Base-by-base conservation (phyloP, 1,139 yeast genomes). In the Debaryomyces sp. region DNA sequence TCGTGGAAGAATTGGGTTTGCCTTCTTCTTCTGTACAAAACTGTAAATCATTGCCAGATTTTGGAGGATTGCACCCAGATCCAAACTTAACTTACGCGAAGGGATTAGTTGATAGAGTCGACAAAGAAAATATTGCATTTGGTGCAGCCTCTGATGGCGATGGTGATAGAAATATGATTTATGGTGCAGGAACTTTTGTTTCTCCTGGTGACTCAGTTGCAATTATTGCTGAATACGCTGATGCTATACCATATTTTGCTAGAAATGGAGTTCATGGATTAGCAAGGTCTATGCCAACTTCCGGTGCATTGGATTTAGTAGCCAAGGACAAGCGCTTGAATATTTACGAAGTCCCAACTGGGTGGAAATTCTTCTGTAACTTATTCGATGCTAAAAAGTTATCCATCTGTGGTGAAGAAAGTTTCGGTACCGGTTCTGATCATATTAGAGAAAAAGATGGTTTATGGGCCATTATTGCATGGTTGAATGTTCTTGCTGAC, bases 141-240 rank as follows among this genome's bases (percentile, higher is more conserved):
- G 99, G 99, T 56, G 99, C 99, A 35, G 99, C 99, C 6, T 87
- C 96, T 15, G 99, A 94, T 66, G 99, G 99, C 68, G 99, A 94
- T 64, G 99, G 99, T 68, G 99, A 94, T 68, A 84, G 99, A 73
- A 94, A 94, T 70, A 94, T 94, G 99, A 95, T 94, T 62, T 94
- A 94, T 68, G 99, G 99, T 52, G 92, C 92, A 37, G 89, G 89
- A 46, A 82, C 98, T 1, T 95, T 94, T 70, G 99, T 94, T 8
- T 91, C 97, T 0, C 99, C 99, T 2, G 98, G 99, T 66, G 99
- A 94, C 69, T 89, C 97, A 6, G 98, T 94, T 30, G 99, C 99
- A 41, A 92, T 94, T 58, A 94, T 94, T 66, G 92, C 98, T 21
- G 98, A 94, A 72, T 89, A 94, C 64, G 94, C 96, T 9, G 80